These are phyloP conservation scores for Jackrogersella minutella DNA, from an alignment of 495 filamentous ascomycete species.

Conservation along the genomic window DNA sequence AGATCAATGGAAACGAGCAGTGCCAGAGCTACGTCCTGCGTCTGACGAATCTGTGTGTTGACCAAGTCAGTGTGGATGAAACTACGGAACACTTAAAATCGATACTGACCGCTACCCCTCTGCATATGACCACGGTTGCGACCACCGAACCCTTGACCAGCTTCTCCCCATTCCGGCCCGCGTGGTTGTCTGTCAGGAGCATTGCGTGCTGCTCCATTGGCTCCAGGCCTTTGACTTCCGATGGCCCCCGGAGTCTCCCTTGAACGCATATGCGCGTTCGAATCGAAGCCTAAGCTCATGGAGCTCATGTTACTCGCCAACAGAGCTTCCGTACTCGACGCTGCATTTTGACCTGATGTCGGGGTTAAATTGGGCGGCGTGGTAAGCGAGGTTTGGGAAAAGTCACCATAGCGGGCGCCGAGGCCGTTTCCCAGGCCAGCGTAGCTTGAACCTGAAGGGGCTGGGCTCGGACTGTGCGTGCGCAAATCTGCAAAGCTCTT, in stretches of 20 bases:
- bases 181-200: slow-evolving; percentile 83
- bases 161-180: slow-evolving; percentile 76
- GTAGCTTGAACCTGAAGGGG: slow-evolving; percentile 86
- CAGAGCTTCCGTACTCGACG: slow-evolving; percentile 63
- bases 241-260: slow-evolving; percentile 73
- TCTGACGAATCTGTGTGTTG: slow-evolving; percentile 46
- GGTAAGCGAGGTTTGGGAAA: slow-evolving; percentile 63
- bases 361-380: slow-evolving; percentile 81
- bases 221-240: slow-evolving; percentile 82
- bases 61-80: slow-evolving; percentile 19
- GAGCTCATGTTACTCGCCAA: slow-evolving; percentile 61
- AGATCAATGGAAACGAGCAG: slow-evolving; percentile 42
- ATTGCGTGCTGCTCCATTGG: slow-evolving; percentile 69
- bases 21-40: slow-evolving; percentile 43
- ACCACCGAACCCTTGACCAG: slow-evolving; percentile 69
- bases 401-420: slow-evolving; percentile 60
- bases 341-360: slow-evolving; percentile 68
- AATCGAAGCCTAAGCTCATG: slow-evolving; percentile 71
- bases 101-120: slow-evolving; percentile 73
- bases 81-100: neutral
- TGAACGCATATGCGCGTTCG: slow-evolving; percentile 52
- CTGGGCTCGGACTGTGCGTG: slow-evolving; percentile 93
- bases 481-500: slow-evolving; percentile 97
- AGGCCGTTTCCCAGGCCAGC: slow-evolving; percentile 59
- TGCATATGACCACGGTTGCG: slow-evolving; percentile 79